Conservation (phyloP, 2,329 filamentous ascomycete species). For the Chrysosphaeria jannelii region DNA sequence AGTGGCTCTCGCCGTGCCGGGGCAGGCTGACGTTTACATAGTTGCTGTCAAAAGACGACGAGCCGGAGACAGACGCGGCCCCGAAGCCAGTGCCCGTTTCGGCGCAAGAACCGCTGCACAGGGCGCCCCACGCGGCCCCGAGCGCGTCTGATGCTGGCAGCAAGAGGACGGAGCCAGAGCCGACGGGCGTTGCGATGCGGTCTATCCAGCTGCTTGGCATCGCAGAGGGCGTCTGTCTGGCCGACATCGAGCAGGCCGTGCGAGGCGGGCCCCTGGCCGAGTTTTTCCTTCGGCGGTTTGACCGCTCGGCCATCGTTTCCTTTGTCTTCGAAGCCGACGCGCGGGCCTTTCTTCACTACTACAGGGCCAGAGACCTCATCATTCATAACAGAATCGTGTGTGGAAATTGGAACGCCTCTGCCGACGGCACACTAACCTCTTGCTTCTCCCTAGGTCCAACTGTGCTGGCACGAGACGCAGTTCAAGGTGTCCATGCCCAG, state of each 20-base stretch:
- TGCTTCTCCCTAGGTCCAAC: slow-evolving; percentile 20
- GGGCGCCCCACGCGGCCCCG: no score
- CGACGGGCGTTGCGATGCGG: slow-evolving; percentile 14
- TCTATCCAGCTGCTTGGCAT: slow-evolving; percentile 34
- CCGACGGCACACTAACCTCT: background rate
- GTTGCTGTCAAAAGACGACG: no score
- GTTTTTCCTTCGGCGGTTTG: slow-evolving; percentile 26
- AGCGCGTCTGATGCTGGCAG: background rate
- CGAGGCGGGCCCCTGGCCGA: slow-evolving; percentile 43
- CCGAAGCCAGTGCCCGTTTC: background rate
- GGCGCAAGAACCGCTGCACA: background rate
- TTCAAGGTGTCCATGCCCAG: slow-evolving; percentile 33
- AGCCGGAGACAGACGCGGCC: background rate
- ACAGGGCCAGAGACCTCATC: slow-evolving; percentile 31
- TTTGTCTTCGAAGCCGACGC: slow-evolving; percentile 35
- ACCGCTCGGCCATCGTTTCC: slow-evolving; percentile 32
- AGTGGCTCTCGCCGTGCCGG: background rate
- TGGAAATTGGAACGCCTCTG: no score
- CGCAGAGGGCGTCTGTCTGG: slow-evolving; percentile 27
- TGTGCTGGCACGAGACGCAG: slow-evolving; percentile 41
- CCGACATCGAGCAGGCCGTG: slow-evolving; percentile 31
- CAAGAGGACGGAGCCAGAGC: background rate
- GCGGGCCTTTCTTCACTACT: slow-evolving; percentile 31
- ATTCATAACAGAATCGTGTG: no score
- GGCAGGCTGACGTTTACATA: no score